Conservation (phyloP, 1,284 basidiomycete genomes). For the Leccinum pachyderme region DNA sequence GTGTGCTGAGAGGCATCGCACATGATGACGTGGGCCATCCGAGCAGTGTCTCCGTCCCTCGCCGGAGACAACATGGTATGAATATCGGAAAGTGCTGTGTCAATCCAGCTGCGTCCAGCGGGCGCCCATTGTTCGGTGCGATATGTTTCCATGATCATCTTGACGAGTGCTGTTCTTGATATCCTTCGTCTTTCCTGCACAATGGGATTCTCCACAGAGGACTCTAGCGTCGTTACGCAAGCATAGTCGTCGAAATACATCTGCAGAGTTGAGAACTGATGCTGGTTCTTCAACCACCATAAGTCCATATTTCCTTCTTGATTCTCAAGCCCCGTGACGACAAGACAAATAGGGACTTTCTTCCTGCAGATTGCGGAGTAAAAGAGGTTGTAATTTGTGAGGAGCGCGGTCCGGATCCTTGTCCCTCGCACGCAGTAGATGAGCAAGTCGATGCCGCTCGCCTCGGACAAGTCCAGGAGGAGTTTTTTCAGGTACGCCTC, state of each 20-base stretch:
- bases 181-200: constrained; percentile 21
- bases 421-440: constrained; percentile 31
- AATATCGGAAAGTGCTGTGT: constrained; percentile 26
- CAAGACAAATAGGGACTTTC: constrained; percentile 32
- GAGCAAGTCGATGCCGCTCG: constrained; percentile 21
- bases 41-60: neutral
- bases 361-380: constrained; percentile 30
- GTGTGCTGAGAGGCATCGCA: constrained; percentile 18
- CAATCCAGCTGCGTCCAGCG: constrained; percentile 23
- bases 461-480: constrained; percentile 16
- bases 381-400: constrained; percentile 29
- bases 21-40: constrained; percentile 23
- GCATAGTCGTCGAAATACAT: constrained; percentile 29
- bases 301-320: constrained; percentile 24
- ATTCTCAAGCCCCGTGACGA: constrained; percentile 33
- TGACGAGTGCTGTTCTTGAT: constrained; percentile 18
- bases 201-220: constrained; percentile 9
- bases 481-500: constrained; percentile 23
- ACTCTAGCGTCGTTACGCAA: constrained; percentile 29
- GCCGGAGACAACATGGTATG: constrained; percentile 22
- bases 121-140: constrained; percentile 24
- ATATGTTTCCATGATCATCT: constrained; percentile 21
- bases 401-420: constrained; percentile 22
- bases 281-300: constrained; percentile 26
- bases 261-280: constrained; percentile 20